These are phyloP conservation scores for Yamadazyma dendronema DNA, from an alignment of 1,139 yeast genomes.

Conservation along the genomic window DNA sequence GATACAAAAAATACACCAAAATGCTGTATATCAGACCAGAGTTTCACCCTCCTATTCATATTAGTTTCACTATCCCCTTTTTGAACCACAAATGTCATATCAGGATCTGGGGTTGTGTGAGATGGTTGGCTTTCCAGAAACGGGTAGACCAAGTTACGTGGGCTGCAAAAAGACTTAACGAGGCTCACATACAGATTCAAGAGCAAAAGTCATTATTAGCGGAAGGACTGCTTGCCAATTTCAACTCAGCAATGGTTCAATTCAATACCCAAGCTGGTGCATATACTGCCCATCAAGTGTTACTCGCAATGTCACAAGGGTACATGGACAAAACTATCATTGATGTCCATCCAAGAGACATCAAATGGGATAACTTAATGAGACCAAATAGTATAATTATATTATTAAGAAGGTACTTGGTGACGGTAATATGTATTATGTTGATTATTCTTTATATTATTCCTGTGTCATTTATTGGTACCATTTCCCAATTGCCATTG, in stretches of 20 bases:
- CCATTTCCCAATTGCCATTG: conserved; percentile 63
- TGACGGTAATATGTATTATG: conserved; percentile 41
- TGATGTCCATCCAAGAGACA: conserved; percentile 57
- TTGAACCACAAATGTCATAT: background rate
- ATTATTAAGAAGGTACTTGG: conserved; percentile 37
- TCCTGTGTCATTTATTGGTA: conserved; percentile 71
- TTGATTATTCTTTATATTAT: conserved; percentile 61
- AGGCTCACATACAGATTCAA: conserved; percentile 20
- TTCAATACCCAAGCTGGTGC: conserved; percentile 51
- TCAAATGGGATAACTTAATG: conserved; percentile 57
- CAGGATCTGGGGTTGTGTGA: conserved; percentile 8
- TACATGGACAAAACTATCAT: conserved; percentile 39
- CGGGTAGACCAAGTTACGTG: conserved; percentile 24
- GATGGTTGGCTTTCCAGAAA: conserved; percentile 24
- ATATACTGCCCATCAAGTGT: conserved; percentile 53
- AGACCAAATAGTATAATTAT: conserved; percentile 30
- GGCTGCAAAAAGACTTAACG: conserved; percentile 25
- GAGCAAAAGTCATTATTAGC: conserved; percentile 19
- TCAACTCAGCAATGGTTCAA: conserved; percentile 50
- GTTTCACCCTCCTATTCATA: conserved; percentile 36
- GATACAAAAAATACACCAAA: conserved; percentile 7
- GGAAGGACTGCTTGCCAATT: conserved; percentile 20
- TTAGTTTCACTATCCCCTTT: background rate
- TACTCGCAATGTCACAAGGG: conserved; percentile 44
- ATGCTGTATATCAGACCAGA: conserved; percentile 9